phyloP scores from a whole-genome alignment of 225 moss, liverwort and hornwort species.

The Polytrichum commune region DNA sequence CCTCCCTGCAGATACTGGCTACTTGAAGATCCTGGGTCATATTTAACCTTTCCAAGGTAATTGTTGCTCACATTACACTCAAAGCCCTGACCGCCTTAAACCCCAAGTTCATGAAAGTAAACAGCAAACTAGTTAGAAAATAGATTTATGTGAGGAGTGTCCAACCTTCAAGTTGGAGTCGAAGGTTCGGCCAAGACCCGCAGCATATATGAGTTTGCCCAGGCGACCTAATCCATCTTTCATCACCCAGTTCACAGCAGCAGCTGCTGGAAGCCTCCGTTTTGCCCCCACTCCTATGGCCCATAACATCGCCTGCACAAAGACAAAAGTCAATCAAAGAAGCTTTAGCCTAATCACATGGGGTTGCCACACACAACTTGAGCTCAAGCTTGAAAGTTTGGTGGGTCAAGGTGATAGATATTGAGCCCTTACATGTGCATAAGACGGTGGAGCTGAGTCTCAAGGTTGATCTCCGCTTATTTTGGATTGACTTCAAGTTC shows the following conservation, averaged over 20 bases:
- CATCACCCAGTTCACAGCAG: constrained; percentile 92
- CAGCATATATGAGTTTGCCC: constrained; percentile 75
- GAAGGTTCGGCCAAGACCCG: constrained; percentile 77
- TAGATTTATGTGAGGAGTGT: neutral
- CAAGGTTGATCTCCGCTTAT: too few species aligned
- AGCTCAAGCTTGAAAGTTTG: too few species aligned
- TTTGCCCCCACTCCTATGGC: constrained; percentile 91
- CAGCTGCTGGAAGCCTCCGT: constrained; percentile 83
- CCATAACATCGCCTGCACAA: constrained; percentile 86
- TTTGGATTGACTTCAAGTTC: too few species aligned
- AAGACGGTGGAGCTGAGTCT: too few species aligned
- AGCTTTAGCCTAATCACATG: neutral
- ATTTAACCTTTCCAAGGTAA: neutral
- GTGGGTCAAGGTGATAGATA: too few species aligned
- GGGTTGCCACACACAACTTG: too few species aligned
- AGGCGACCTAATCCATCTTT: constrained; percentile 94
- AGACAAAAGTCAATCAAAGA: constrained; percentile 16
- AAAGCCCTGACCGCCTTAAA: too few species aligned
- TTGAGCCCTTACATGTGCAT: too few species aligned
- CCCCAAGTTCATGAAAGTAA: neutral
- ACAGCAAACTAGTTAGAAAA: neutral
- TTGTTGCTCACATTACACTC: too few species aligned
- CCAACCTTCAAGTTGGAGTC: constrained; percentile 87
- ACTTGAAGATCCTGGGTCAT: too few species aligned
- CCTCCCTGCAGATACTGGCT: too few species aligned